Conservation (phyloP, 1,284 basidiomycete species). For the Rhodotorula sp. region DNA sequence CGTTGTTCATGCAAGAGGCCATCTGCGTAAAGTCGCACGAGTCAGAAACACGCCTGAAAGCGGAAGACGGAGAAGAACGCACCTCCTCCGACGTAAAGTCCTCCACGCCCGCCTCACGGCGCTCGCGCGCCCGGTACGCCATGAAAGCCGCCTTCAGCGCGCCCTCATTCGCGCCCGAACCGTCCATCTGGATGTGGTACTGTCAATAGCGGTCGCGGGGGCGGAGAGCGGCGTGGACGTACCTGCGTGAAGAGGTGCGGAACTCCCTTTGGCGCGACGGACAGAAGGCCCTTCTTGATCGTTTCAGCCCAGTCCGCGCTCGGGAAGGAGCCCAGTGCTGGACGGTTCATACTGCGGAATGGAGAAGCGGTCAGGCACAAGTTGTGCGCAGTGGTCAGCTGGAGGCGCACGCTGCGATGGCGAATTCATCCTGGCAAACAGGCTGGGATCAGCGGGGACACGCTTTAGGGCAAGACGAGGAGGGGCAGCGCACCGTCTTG, state of each 20-base stretch:
- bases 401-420: conserved; percentile 48
- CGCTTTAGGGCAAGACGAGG: too few relatives aligned
- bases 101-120: conserved; percentile 35
- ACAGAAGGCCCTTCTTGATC: conserved; percentile 56
- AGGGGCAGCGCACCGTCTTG: conserved; percentile 44
- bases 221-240: background rate
- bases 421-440: conserved; percentile 50
- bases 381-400: background rate
- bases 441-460: background rate
- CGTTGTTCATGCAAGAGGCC: conserved; percentile 58
- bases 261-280: conserved; percentile 57
- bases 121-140: conserved; percentile 53
- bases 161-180: conserved; percentile 52
- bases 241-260: conserved; percentile 47
- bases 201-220: background rate
- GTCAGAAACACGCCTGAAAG: background rate
- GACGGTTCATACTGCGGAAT: conserved; percentile 40
- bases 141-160: conserved; percentile 62
- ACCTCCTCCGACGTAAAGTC: conserved; percentile 49
- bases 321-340: conserved; percentile 60
- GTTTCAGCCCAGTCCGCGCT: conserved; percentile 55
- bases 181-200: conserved; percentile 44
- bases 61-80: too few relatives aligned
- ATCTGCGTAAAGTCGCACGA: conserved; percentile 41
- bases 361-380: rapidly evolving